Conservation (phyloP, 1,284 basidiomycete species). For the Schizophyllum commune region DNA sequence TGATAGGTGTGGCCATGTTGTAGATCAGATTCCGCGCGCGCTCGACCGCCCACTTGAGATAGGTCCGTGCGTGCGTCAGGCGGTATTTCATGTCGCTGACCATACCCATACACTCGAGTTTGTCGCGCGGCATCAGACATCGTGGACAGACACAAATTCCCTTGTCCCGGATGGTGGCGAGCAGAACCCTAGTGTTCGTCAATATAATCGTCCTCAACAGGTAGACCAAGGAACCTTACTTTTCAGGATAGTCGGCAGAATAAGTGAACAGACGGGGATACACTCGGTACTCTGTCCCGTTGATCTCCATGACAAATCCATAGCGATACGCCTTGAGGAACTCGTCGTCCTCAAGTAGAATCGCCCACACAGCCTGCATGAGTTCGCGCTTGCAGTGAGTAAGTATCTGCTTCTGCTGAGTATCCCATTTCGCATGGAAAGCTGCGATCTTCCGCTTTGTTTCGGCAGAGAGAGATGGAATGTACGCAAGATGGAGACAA, state of each 20-base stretch:
- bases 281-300: constrained; percentile 11
- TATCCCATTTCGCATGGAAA: background rate
- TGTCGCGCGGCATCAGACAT: constrained; percentile 17
- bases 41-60: constrained; percentile 5
- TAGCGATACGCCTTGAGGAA: constrained; percentile 21
- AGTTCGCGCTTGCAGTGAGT: constrained; percentile 21
- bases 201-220: background rate
- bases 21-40: constrained; percentile 19
- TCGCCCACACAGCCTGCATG: constrained; percentile 19
- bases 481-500: constrained; percentile 22
- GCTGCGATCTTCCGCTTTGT: background rate
- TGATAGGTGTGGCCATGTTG: constrained; percentile 15
- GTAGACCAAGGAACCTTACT: constrained; percentile 16
- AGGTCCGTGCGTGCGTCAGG: constrained; percentile 1
- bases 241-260: constrained; percentile 24
- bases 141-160: constrained; percentile 24
- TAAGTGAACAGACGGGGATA: constrained; percentile 19
- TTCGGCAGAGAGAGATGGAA: constrained; percentile 19
- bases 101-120: constrained; percentile 15
- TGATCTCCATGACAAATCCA: constrained; percentile 18
- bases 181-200: constrained; percentile 15
- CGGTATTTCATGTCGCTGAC: constrained; percentile 7
- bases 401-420: constrained; percentile 12
- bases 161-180: constrained; percentile 22
- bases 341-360: constrained; percentile 18